phyloP scores from a whole-genome alignment of 495 filamentous ascomycete genomes.

The Xylaria cubensis region DNA sequence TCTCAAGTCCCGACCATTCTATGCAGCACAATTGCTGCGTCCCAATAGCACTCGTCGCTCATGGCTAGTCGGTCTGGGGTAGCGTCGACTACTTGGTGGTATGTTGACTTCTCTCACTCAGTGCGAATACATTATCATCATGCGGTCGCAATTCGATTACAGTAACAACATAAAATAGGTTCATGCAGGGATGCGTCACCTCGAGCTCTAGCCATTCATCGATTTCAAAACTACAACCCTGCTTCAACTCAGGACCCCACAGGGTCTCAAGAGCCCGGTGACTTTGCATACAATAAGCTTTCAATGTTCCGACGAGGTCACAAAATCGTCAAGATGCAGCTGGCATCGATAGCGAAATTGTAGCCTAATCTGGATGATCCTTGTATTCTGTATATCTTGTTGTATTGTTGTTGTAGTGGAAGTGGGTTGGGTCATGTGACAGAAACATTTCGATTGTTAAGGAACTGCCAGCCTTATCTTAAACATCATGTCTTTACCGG shows the following conservation, averaged over 20 bases:
- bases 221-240: not conserved
- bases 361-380: too few species aligned
- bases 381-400: too few species aligned
- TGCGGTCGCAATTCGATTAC: not conserved
- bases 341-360: not conserved
- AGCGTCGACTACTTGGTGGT: not conserved
- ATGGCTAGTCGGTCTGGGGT: not conserved
- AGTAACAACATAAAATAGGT: too few species aligned
- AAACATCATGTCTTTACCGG: not conserved
- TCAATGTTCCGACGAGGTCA: not conserved
- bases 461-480: not conserved
- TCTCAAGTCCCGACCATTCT: not conserved
- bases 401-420: too few species aligned
- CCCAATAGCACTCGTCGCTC: not conserved
- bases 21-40: not conserved
- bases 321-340: not conserved
- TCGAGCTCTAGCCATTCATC: not conserved
- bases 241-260: not conserved
- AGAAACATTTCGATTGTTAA: conserved; percentile 17
- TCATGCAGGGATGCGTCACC: not conserved
- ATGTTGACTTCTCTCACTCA: not conserved
- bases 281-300: conserved; percentile 21
- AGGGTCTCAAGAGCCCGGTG: not conserved
- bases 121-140: not conserved
- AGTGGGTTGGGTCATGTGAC: too few species aligned